These are phyloP conservation scores for Mangifera indica DNA, from an alignment of 345 rosid genomes.

Conservation along the genomic window DNA sequence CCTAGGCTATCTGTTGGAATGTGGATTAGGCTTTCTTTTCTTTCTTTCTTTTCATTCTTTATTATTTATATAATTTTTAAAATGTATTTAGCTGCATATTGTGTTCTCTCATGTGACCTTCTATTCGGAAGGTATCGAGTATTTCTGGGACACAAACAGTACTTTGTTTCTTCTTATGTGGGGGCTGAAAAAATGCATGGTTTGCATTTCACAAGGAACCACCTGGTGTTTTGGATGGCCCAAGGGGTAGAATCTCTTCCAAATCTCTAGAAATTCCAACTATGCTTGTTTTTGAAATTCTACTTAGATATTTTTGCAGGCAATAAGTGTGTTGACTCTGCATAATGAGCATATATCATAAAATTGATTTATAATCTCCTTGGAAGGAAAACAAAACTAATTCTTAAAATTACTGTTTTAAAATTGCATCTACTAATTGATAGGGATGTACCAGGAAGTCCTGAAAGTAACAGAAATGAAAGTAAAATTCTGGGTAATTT, in stretches of 20 bases:
- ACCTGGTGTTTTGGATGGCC: constrained; percentile 71
- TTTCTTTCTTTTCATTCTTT: background rate
- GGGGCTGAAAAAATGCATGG: constrained; percentile 99
- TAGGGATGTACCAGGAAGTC: background rate
- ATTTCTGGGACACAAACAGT: constrained; percentile 92
- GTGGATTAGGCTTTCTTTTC: background rate
- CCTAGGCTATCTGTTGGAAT: background rate
- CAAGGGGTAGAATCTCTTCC: constrained; percentile 41
- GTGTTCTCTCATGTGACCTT: constrained; percentile 15
- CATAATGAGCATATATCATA: background rate
- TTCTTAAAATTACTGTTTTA: background rate
- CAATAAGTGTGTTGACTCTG: background rate
- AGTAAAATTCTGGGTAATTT: background rate
- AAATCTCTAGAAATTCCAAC: constrained; percentile 14
- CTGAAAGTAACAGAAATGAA: background rate
- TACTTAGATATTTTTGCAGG: background rate
- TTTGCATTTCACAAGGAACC: constrained; percentile 85
- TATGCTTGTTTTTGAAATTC: background rate
- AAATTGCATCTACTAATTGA: background rate
- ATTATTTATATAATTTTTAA: too few relatives aligned
- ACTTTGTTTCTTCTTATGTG: constrained; percentile 94
- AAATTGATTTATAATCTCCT: background rate
- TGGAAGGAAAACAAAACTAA: background rate
- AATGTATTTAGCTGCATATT: background rate
- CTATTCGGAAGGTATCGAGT: constrained; percentile 66